phyloP scores from a whole-genome alignment of 305 asterid genomes.

The Fraxinus velutina region DNA sequence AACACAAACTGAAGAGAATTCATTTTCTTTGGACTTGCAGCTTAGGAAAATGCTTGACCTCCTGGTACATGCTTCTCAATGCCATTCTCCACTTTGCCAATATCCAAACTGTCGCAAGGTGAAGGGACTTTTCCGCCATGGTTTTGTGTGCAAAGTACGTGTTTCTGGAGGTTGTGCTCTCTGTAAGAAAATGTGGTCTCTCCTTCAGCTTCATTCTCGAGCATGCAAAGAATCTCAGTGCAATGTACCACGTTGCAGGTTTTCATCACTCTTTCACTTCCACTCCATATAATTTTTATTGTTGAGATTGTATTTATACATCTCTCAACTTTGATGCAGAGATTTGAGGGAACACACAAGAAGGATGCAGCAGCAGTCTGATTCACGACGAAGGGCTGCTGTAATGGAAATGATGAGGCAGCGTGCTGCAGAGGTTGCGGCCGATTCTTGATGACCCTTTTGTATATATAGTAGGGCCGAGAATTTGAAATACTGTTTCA shows the following conservation, averaged over 20 bases:
- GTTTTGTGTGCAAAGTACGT: constrained; percentile 70
- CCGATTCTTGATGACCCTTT: constrained; percentile 43
- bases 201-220: constrained; percentile 95
- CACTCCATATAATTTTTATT: background rate
- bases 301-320: background rate
- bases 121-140: constrained; percentile 97
- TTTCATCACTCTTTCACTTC: background rate
- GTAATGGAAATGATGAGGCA: constrained; percentile 98
- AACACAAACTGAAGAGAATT: constrained; percentile 21
- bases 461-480: constrained; percentile 37
- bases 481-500: constrained; percentile 15
- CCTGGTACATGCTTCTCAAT: constrained; percentile 92
- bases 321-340: constrained; percentile 38
- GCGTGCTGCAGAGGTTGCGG: constrained; percentile 87
- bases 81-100: constrained; percentile 65
- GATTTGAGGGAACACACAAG: constrained; percentile 77
- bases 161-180: constrained; percentile 86
- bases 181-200: constrained; percentile 98
- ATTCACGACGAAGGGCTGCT: constrained; percentile 92
- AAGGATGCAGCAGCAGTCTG: constrained; percentile 89
- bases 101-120: constrained; percentile 94
- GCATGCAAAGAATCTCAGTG: constrained; percentile 88
- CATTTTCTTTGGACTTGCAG: constrained; percentile 44
- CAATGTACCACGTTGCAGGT: constrained; percentile 98
- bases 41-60: constrained; percentile 94